A percentile compares a stretch with the other conserved stretches of the same genome.
Evolutionary conservation across 805 yeast genomes (phyloP).

Genomic region (Ogataea saltuana): DNA sequence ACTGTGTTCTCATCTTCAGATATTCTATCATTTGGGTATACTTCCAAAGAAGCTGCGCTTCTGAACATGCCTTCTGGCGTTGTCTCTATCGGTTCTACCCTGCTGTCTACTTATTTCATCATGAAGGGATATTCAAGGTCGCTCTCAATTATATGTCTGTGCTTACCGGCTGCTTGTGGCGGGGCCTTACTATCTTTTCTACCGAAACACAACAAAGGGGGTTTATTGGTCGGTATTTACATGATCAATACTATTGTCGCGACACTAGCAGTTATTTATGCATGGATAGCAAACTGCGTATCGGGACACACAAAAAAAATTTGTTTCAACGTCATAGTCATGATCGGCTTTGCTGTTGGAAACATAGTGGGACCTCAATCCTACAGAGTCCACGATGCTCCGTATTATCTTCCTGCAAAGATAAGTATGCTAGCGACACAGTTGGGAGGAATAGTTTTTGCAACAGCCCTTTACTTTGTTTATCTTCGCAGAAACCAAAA

Average conservation of each 20-base stretch:
- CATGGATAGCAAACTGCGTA: slow-evolving; percentile 63
- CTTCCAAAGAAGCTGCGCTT: slow-evolving; percentile 44
- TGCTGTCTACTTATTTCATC: slow-evolving; percentile 26
- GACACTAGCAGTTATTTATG: slow-evolving; percentile 49
- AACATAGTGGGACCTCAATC: slow-evolving; percentile 64
- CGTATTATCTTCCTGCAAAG: slow-evolving; percentile 59
- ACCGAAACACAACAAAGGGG: slow-evolving; percentile 30
- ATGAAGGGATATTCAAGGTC: slow-evolving; percentile 24
- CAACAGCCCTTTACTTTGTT: slow-evolving; percentile 43
- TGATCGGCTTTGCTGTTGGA: slow-evolving; percentile 57
- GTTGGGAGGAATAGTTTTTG: slow-evolving; percentile 46
- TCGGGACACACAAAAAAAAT: slow-evolving; percentile 63
- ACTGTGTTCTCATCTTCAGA: slow-evolving; percentile 55
- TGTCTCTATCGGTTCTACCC: slow-evolving; percentile 43
- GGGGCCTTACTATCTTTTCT: slow-evolving; percentile 40
- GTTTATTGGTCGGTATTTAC: slow-evolving; percentile 30
- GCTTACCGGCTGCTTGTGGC: slow-evolving; percentile 52
- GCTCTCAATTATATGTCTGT: slow-evolving; percentile 31
- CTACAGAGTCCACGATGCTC: slow-evolving; percentile 52
- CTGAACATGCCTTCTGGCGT: slow-evolving; percentile 61
- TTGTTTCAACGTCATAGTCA: slow-evolving; percentile 52
- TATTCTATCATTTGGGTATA: slow-evolving; percentile 53
- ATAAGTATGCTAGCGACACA: slow-evolving; percentile 53
- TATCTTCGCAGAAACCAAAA: slow-evolving; percentile 51
- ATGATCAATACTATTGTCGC: slow-evolving; percentile 29